Evolutionary conservation across 805 yeast species (phyloP), one percentile per base, ranked within the genome.

Genomic region (Kazachstania martiniae): DNA sequence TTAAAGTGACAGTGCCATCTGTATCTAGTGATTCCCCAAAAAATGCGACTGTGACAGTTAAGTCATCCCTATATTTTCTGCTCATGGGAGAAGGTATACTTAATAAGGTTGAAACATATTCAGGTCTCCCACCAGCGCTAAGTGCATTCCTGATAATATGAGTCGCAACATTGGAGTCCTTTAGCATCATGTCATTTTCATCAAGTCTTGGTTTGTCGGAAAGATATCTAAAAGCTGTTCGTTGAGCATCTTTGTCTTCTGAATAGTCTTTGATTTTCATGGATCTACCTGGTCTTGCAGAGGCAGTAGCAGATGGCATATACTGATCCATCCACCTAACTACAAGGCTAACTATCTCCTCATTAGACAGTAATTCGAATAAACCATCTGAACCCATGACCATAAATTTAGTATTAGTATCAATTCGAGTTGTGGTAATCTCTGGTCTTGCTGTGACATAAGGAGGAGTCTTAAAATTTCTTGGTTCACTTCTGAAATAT

Each of bases 381-480:
- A 91, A 64, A 0, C 98, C 98, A 59, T 91, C 98, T 14, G 93
- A 77, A 0, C 89, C 98, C 71, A 91, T 65, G 21, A 91, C 94
- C 53, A 91, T 61, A 47, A 91, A 91, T 51, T 85, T 91, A 42
- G 77, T 73, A 14, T 68, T 63, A 1, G 86, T 79, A 31, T 68
- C 68, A 31, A 87, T 70, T 47, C 77, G 74, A 9, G 87, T 79
- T 2, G 94, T 77, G 3, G 95, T 80, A 17, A 87, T 68, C 18
- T 81, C 94, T 0, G 98, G 98, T 54, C 80, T 87, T 1, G 98
- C 97, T 1, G 98, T 91, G 23, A 91, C 96, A 55, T 91, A 91
- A 0, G 98, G 98, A 3, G 98, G 98, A 2, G 95, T 79, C 38
- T 75, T 65, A 38, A 84, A 67, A 43, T 74, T 71, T 32, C 72